Evolutionary conservation across 805 yeast species (phyloP), one percentile per base, ranked within the genome.

Genomic region (Zygoascus biomembranicola): DNA sequence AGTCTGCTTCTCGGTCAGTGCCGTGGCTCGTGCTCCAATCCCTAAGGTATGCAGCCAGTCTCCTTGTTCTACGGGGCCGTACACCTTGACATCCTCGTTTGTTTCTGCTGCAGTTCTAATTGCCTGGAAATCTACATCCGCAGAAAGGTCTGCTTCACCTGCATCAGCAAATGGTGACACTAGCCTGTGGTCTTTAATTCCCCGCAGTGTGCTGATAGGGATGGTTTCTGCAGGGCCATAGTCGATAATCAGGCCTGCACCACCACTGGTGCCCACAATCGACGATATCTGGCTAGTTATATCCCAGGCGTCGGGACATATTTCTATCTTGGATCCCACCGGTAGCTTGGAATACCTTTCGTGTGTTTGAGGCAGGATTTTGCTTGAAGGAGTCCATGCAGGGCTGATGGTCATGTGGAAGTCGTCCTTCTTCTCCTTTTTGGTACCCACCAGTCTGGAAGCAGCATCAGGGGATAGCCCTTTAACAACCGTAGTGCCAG

Each of bases 11-110:
- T 77, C 71, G 10, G 79, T 72, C 39, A 87, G 69, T 32, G 62
- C 57, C 0, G 71, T 66, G 6, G 84, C 79, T 31, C 95, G 72
- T 55, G 81, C 79, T 0, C 84, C 88, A 35, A 88, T 79, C 0
- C 96, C 96, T 75, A 87, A 70, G 41, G 77, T 75, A 60, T 85
- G 84, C 19, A 88, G 73, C 82, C 89, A 88, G 63, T 84, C 87
- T 6, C 89, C 92, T 63, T 88, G 96, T 43, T 81, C 82, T 1
- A 75, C 77, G 0, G 89, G 86, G 0, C 88, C 90, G 55, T 71
- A 73, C 4, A 66, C 69, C 13, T 64, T 56, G 50, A 73, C 63
- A 1, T 54, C 49, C 23, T 59, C 49, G 18, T 67, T 58, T 32
- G 59, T 46, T 50, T 50, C 53, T 18, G 73, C 66, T 43, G 77